Conservation (phyloP, 768 basidiomycete species). For the Butyriboletus loyo region DNA sequence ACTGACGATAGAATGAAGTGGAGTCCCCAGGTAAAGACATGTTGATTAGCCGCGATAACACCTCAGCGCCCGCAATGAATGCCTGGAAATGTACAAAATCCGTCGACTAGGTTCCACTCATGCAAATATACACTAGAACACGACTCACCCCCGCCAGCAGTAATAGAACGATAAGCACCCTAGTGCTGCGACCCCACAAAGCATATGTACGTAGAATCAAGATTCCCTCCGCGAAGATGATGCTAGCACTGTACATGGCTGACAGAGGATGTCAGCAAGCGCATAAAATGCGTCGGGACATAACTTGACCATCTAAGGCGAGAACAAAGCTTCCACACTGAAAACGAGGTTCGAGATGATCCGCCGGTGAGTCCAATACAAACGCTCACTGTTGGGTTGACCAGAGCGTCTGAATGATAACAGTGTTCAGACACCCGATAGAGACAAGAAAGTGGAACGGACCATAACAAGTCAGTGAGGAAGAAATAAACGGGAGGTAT, state of each 20-base stretch:
- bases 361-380: background rate
- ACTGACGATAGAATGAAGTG: constrained; percentile 21
- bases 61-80: constrained; percentile 16
- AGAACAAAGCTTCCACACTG: constrained; percentile 21
- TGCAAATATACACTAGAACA: background rate
- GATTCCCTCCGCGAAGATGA: constrained; percentile 16
- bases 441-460: background rate
- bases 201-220: constrained; percentile 29
- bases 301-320: constrained; percentile 17
- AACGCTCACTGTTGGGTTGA: background rate
- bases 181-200: constrained; percentile 21
- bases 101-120: background rate
- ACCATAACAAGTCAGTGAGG: constrained; percentile 19
- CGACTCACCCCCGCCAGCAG: constrained; percentile 16
- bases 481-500: constrained; percentile 25
- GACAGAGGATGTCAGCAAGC: background rate
- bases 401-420: constrained; percentile 8
- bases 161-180: constrained; percentile 15
- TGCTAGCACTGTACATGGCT: constrained; percentile 15
- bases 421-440: background rate
- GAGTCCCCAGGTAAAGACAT: constrained; percentile 16
- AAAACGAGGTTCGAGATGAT: background rate
- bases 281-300: background rate
- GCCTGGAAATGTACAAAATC: background rate
- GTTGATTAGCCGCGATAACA: constrained; percentile 1